Evolutionary conservation across 768 basidiomycete genomes (phyloP), one percentile per base, ranked within the genome.

Genomic region (Termitomyces sp.): DNA sequence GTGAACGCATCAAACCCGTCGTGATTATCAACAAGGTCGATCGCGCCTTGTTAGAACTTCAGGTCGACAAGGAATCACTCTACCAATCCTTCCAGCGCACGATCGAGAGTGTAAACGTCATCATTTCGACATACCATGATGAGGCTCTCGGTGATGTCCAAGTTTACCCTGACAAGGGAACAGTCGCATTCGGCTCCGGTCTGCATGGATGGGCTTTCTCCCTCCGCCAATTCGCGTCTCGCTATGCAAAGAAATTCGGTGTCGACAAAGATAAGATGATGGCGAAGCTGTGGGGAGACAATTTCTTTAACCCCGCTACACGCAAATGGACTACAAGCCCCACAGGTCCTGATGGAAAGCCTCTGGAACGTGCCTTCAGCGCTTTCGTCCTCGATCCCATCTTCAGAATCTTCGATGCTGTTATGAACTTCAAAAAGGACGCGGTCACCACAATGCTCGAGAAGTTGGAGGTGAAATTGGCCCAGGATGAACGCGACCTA

Each of bases 21-120:
- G 88, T 98, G 70, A 88, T 98, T 80, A 97, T 99, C 81, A 99
- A 99, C 89, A 99, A 99, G 84, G 95, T 99, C 71, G 97, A 99
- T 79, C 96, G 97, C 72, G 97, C 97, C 61, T 87, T 99, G 55
- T 92, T 99, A 70, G 97, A 99, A 79, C 88, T 99, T 52, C 97
- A 99, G 77, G 92, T 98, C 67, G 80, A 86, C 75, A 98, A 98
- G 81, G 97, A 99, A 76, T 89, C 90, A 65, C 90, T 99, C 61
- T 99, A 89, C 84, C 97, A 98, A 78, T 92, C 94, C 51, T 99
- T 99, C 90, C 86, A 84, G 68, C 93, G 97, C 75, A 98, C 97
- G 59, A 90, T 98, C 73, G 97, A 99, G 79, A 92, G 83, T 58
- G 96, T 98, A 60, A 99, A 99, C 80, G 97, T 98, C 78, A 94